Evolutionary conservation across 2,329 filamentous ascomycete genomes (phyloP).

Genomic region (Ambrosiella cleistominuta): DNA sequence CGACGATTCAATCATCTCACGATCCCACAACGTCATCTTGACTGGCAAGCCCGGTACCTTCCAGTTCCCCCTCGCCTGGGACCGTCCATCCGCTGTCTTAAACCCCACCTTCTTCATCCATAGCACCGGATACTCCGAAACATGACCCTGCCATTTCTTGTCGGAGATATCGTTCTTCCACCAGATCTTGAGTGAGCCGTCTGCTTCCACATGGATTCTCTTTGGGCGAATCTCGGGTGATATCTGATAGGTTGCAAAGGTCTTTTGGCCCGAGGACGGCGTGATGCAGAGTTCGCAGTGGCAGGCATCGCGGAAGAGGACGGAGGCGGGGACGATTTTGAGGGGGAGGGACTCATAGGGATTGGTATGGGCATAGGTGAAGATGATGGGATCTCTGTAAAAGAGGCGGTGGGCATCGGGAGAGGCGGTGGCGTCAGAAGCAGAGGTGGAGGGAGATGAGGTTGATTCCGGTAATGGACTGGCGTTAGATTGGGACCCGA

Average conservation of each 20-base stretch:
- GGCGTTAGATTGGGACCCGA: not conserved
- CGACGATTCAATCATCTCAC: conserved; percentile 20
- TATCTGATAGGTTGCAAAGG: conserved; percentile 28
- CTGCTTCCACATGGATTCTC: conserved; percentile 18
- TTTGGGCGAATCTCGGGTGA: conserved; percentile 20
- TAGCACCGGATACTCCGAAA: conserved; percentile 20
- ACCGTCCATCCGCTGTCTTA: not conserved
- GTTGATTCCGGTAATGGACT: not conserved
- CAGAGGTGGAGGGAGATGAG: not conserved
- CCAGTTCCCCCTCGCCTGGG: conserved; percentile 8
- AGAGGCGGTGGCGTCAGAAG: too few relatives aligned
- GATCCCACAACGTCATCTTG: conserved; percentile 26
- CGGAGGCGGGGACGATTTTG: conserved; percentile 7
- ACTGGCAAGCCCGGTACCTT: conserved; percentile 15
- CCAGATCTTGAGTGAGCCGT: conserved; percentile 34
- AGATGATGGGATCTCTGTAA: not conserved
- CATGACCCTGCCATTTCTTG: conserved; percentile 19
- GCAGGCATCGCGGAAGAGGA: conserved; percentile 36
- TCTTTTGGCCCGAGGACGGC: conserved; percentile 41
- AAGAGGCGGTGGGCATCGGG: too few relatives aligned
- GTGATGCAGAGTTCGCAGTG: conserved; percentile 35
- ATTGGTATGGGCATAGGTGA: conserved; percentile 1
- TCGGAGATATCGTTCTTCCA: conserved; percentile 36
- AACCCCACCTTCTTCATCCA: conserved; percentile 16
- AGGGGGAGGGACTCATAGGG: not conserved